Evolutionary conservation across 2,329 filamentous ascomycete species (phyloP).

Genomic region (Calcarisporium arbuscula): DNA sequence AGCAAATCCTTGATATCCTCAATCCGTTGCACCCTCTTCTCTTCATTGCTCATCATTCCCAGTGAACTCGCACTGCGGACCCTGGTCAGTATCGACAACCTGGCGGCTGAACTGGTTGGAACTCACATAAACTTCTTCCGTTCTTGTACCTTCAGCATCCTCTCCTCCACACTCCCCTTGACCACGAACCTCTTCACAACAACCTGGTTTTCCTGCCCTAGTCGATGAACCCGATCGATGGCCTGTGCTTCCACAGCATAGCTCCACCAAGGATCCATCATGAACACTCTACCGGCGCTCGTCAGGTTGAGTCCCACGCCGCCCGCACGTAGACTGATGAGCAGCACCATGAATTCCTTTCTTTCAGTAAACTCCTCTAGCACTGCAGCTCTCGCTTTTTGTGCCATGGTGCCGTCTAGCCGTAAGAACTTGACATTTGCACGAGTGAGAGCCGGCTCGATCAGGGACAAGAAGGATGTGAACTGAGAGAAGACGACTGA

Average conservation of each 20-base stretch:
- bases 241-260: constrained; percentile 95
- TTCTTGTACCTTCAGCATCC: constrained; percentile 91
- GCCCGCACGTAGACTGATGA: constrained; percentile 81
- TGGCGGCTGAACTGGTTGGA: neutral
- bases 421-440: constrained; percentile 75
- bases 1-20: constrained; percentile 92
- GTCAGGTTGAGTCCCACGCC: constrained; percentile 93
- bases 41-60: constrained; percentile 91
- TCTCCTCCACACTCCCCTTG: constrained; percentile 84
- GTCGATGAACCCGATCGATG: constrained; percentile 93
- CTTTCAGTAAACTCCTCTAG: constrained; percentile 62
- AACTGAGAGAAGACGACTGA: constrained; percentile 96
- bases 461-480: constrained; percentile 89
- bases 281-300: constrained; percentile 80
- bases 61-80: constrained; percentile 73
- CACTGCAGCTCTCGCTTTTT: constrained; percentile 75
- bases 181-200: constrained; percentile 84
- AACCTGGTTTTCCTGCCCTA: constrained; percentile 87
- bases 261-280: constrained; percentile 99
- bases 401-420: constrained; percentile 84
- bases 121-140: constrained; percentile 92
- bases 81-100: constrained; percentile 14
- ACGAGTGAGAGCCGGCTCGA: constrained; percentile 69
- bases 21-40: constrained; percentile 82
- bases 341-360: constrained; percentile 62